These are phyloP conservation scores for Boletus holoroseus DNA, from an alignment of 1,284 basidiomycete genomes.

Conservation along the genomic window DNA sequence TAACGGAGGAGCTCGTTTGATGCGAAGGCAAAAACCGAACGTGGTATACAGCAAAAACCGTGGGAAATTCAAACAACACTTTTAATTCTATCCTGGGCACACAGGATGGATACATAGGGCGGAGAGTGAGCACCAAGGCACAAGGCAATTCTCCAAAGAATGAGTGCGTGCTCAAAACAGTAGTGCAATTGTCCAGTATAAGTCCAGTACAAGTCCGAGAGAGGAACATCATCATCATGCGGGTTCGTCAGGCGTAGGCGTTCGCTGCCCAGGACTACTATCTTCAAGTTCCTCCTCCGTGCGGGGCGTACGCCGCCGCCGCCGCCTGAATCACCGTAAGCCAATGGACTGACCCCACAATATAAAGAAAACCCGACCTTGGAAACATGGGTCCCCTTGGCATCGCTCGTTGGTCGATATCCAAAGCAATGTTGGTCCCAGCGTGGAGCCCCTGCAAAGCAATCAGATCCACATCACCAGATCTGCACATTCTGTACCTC, in stretches of 20 bases:
- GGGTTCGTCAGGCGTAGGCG: not conserved
- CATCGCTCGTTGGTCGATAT: slow-evolving; percentile 87
- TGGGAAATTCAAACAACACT: slow-evolving; percentile 20
- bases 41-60: slow-evolving; percentile 26
- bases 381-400: slow-evolving; percentile 80
- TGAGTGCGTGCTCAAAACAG: not conserved
- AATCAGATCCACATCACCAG: slow-evolving; percentile 14
- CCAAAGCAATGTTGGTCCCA: slow-evolving; percentile 87
- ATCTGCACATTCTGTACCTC: slow-evolving; percentile 56
- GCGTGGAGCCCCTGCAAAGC: slow-evolving; percentile 74
- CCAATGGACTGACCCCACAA: not conserved
- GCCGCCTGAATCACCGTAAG: slow-evolving; percentile 31
- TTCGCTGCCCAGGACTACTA: not conserved
- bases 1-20: slow-evolving; percentile 33
- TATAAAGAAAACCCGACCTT: slow-evolving; percentile 44
- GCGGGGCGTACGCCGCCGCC: slow-evolving; percentile 37
- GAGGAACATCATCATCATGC: not conserved
- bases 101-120: not conserved
- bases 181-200: slow-evolving; percentile 1
- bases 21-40: slow-evolving; percentile 35
- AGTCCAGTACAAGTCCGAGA: not conserved
- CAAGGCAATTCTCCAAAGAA: not conserved
- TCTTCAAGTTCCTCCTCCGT: slow-evolving; percentile 9
- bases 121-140: not conserved
- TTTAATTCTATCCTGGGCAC: not conserved